Evolutionary conservation across 1,139 yeast genomes (phyloP).

Genomic region (Taphrina pruni): DNA sequence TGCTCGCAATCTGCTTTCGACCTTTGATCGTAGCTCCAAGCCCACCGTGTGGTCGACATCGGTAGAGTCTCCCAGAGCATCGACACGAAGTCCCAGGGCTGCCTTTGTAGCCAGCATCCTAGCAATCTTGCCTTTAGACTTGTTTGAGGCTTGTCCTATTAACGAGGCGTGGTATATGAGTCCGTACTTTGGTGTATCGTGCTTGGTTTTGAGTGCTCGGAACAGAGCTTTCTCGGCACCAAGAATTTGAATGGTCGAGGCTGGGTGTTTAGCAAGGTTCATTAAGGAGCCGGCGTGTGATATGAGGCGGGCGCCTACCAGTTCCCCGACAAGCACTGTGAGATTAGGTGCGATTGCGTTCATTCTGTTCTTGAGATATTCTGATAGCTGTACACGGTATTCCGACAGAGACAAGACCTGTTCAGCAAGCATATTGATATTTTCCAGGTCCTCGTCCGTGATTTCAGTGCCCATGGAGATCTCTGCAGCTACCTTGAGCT

Average conservation of each 20-base stretch:
- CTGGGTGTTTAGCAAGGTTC: slow-evolving; percentile 95
- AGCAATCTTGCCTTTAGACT: slow-evolving; percentile 98
- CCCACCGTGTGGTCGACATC: slow-evolving; percentile 95
- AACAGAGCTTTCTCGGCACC: slow-evolving; percentile 99
- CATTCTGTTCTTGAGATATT: slow-evolving; percentile 93
- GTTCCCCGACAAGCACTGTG: slow-evolving; percentile 95
- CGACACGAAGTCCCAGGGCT: slow-evolving; percentile 93
- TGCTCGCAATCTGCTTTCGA: slow-evolving; percentile 91
- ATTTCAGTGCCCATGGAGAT: slow-evolving; percentile 99
- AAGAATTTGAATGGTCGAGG: slow-evolving; percentile 95
- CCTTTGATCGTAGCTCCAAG: slow-evolving; percentile 86
- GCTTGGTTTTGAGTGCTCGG: slow-evolving; percentile 98
- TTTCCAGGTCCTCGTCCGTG: slow-evolving; percentile 89
- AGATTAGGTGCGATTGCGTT: slow-evolving; percentile 97
- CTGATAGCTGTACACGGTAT: slow-evolving; percentile 85
- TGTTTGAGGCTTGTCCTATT: slow-evolving; percentile 94
- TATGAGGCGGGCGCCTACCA: slow-evolving; percentile 96
- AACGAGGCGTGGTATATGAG: slow-evolving; percentile 95
- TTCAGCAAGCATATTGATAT: slow-evolving; percentile 87
- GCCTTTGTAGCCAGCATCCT: slow-evolving; percentile 98
- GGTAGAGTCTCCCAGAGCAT: slow-evolving; percentile 95
- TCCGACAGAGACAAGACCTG: slow-evolving; percentile 93
- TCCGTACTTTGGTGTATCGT: slow-evolving; percentile 98
- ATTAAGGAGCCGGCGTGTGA: slow-evolving; percentile 98
- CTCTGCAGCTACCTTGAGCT: slow-evolving; percentile 67